Base-by-base conservation (phyloP, 495 filamentous ascomycete species). In the Clohesyomyces aquaticus region DNA sequence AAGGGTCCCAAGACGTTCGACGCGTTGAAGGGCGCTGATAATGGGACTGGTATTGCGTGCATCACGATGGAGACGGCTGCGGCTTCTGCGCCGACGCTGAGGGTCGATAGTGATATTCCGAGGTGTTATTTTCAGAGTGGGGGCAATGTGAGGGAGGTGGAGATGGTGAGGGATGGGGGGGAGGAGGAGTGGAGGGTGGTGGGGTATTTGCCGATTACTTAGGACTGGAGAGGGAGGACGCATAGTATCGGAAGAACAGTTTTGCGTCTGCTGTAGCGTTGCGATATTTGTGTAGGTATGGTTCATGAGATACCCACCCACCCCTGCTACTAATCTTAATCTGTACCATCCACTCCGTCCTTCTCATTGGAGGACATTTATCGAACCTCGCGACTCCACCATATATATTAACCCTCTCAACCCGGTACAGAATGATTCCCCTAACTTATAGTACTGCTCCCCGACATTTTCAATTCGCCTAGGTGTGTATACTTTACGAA, bases 61-160 rank as follows among this genome's bases (percentile, higher is more conserved):
- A 27, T 54, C 8, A 54, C 50, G 19, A 23, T 27, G 18, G 4
- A 23, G 3, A 4, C 50, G 22, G 26, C 29, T 54, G n/a, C n/a
- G n/a, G n/a, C n/a, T n/a, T n/a, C n/a, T n/a, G n/a, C n/a, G n/a
- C n/a, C n/a, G n/a, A n/a, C n/a, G n/a, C n/a, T n/a, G n/a, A n/a
- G n/a, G n/a, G n/a, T n/a, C n/a, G n/a, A n/a, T 29, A 27, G 3
- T 18, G 22, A 28, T 16, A 54, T 54, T n/a, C 50, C 3, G 16
- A 19, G 50, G 27, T 54, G 50, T 28, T 54, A 54, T 28, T 54
- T 54, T 28, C 50, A 54, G 50, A 28, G 25, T 54, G 29, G 29
- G 8, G 50, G 50, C 14, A 28, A 23, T 27, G 4, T 54, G 27
- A 54, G 4, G 29, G 50, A 54, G 50, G 50, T 54, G 19, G 29